Evolutionary conservation across 352 stramenopile species (phyloP).

Genomic region (Hyaloperonospora brassicae): DNA sequence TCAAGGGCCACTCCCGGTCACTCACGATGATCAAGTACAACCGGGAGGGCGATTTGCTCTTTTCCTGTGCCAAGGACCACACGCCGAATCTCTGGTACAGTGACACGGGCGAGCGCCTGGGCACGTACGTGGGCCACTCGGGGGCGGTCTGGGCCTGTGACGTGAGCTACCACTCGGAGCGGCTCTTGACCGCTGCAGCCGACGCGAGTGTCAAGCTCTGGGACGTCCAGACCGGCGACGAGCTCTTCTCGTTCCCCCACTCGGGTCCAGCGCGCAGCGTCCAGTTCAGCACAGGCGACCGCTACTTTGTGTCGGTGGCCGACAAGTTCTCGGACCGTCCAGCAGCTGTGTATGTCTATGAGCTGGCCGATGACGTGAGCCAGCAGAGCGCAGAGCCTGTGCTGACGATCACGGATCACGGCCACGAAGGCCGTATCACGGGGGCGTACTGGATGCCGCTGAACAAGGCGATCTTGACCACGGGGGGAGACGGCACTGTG

Average conservation of each 20-base stretch:
- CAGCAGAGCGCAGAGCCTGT: conserved; percentile 55
- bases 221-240: conserved; percentile 85
- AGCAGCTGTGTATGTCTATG: conserved; percentile 73
- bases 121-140: conserved; percentile 95
- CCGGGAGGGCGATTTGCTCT: conserved; percentile 96
- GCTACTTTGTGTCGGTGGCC: conserved; percentile 74
- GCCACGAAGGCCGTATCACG: conserved; percentile 73
- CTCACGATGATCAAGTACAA: conserved; percentile 99
- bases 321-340: conserved; percentile 83
- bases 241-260: conserved; percentile 82
- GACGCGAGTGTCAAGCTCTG: conserved; percentile 91
- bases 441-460: conserved; percentile 81
- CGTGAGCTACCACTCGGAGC: conserved; percentile 88
- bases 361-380: conserved; percentile 53
- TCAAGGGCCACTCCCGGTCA: conserved; percentile 98
- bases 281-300: conserved; percentile 83
- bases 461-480: conserved; percentile 85
- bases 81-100: conserved; percentile 95
- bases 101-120: conserved; percentile 92
- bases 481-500: conserved; percentile 67
- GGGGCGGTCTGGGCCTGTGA: conserved; percentile 97
- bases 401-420: conserved; percentile 70
- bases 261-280: conserved; percentile 76
- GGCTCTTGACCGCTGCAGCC: conserved; percentile 92
- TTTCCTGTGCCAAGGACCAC: conserved; percentile 95